Percentiles rank a stretch among this genome's conserved stretches.
Evolutionary conservation across 2,329 filamentous ascomycete species (phyloP).

Genomic region (Exophiala bonariae): DNA sequence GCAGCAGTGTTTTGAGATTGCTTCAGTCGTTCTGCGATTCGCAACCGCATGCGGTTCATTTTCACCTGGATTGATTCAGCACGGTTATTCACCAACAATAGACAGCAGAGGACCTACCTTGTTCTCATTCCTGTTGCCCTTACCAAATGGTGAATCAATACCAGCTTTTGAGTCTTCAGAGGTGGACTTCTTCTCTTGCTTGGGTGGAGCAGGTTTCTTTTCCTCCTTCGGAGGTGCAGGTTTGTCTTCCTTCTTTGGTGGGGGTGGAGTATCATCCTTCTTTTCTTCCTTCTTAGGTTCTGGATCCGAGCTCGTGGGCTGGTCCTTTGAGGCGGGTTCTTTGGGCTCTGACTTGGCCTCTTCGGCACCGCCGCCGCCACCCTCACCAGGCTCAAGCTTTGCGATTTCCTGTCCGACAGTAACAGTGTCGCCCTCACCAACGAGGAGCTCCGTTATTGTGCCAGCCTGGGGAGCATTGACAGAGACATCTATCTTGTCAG

Average conservation of each 20-base stretch:
- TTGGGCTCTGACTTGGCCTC: constrained; percentile 46
- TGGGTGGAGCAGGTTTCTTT: constrained; percentile 34
- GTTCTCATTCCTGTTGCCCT: constrained; percentile 73
- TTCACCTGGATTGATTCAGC: constrained; percentile 69
- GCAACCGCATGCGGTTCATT: constrained; percentile 99
- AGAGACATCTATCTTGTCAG: constrained; percentile 98
- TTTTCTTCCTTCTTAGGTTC: constrained; percentile 50
- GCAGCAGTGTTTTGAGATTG: constrained; percentile 98
- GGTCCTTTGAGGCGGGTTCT: constrained; percentile 49
- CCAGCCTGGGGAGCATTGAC: constrained; percentile 93
- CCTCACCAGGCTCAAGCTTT: constrained; percentile 77
- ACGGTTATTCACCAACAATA: constrained; percentile 7
- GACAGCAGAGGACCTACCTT: constrained; percentile 56
- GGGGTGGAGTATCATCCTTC: constrained; percentile 23
- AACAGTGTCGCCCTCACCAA: constrained; percentile 92
- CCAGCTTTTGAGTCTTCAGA: constrained; percentile 21
- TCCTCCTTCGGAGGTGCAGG: constrained; percentile 35
- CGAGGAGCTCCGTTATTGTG: constrained; percentile 87
- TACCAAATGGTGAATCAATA: constrained; percentile 52
- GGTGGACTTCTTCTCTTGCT: constrained; percentile 30
- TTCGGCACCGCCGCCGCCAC: constrained; percentile 56
- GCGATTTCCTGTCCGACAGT: constrained; percentile 89
- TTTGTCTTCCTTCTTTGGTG: constrained; percentile 37
- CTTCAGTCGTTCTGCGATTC: constrained; percentile 96
- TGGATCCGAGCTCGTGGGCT: constrained; percentile 58